Conservation (phyloP, 805 yeast genomes). For the Wickerhamiella sergipiensis region DNA sequence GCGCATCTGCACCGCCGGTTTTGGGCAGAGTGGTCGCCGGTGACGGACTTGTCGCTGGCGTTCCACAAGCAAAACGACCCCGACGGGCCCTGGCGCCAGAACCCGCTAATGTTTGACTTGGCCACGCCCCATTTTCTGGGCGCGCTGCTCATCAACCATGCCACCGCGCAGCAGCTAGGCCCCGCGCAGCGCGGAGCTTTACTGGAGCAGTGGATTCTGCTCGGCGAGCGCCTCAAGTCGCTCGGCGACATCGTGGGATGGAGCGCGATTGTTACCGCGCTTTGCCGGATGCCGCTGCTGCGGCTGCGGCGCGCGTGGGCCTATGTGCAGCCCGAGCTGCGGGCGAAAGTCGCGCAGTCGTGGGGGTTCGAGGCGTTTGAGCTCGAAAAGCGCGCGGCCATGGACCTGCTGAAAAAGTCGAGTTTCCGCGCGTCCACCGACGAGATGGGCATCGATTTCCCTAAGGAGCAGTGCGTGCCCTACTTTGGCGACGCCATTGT, state of each 20-base stretch:
- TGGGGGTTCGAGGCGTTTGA: conserved; percentile 94
- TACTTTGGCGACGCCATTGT: conserved; percentile 79
- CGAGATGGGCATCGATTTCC: conserved; percentile 64
- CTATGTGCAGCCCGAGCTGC: conserved; percentile 42
- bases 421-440: conserved; percentile 65
- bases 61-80: conserved; percentile 32
- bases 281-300: conserved; percentile 71
- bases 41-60: conserved; percentile 61
- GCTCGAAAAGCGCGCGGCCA: conserved; percentile 55
- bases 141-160: conserved; percentile 50
- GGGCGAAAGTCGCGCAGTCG: conserved; percentile 53
- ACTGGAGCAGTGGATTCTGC: conserved; percentile 68
- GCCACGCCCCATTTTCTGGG: conserved; percentile 67
- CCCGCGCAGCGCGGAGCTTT: conserved; percentile 39
- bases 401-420: conserved; percentile 44
- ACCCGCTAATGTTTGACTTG: conserved; percentile 69
- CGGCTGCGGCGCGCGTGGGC: conserved; percentile 68
- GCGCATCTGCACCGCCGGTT: conserved; percentile 55
- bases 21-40: conserved; percentile 62
- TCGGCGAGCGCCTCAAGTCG: conserved; percentile 65
- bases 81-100: conserved; percentile 18
- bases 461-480: conserved; percentile 71
- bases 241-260: conserved; percentile 89
- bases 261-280: conserved; percentile 75
- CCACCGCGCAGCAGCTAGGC: conserved; percentile 36